phyloP scores from a whole-genome alignment of 148 eudicot genomes.

The Camellia lanceoleosa region DNA sequence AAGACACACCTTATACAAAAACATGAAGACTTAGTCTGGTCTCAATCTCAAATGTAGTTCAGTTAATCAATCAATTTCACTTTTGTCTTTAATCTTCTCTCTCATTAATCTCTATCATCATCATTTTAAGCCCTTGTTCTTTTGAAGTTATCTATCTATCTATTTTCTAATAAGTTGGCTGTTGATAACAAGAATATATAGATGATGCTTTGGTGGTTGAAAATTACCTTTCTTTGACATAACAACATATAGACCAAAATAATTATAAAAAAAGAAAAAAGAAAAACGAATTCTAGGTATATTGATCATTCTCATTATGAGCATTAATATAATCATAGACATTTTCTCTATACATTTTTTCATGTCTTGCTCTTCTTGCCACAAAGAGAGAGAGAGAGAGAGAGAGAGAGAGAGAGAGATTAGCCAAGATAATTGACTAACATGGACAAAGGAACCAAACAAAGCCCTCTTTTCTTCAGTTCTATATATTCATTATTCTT shows the following conservation, averaged over 20 bases:
- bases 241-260: neutral
- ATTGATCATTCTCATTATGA: neutral
- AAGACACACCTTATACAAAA: neutral
- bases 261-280: neutral
- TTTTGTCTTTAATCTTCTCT: neutral
- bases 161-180: neutral
- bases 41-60: neutral
- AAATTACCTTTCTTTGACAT: neutral
- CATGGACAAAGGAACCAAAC: constrained; percentile 57
- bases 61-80: neutral
- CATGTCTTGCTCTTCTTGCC: neutral
- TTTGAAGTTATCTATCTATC: too few relatives aligned
- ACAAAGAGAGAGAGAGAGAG: constrained; percentile 15
- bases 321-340: neutral
- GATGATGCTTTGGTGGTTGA: neutral
- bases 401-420: constrained; percentile 21
- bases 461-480: constrained; percentile 49
- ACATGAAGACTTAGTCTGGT: neutral
- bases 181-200: neutral
- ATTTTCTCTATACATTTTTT: constrained; percentile 1
- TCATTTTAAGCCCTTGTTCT: too few relatives aligned
- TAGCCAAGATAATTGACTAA: constrained; percentile 34
- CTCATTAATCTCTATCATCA: neutral
- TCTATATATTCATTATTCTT: constrained; percentile 23
- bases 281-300: neutral